Evolutionary conservation across 176 grass and related monocot genomes (phyloP).

Genomic region (Lolium rigidum): DNA sequence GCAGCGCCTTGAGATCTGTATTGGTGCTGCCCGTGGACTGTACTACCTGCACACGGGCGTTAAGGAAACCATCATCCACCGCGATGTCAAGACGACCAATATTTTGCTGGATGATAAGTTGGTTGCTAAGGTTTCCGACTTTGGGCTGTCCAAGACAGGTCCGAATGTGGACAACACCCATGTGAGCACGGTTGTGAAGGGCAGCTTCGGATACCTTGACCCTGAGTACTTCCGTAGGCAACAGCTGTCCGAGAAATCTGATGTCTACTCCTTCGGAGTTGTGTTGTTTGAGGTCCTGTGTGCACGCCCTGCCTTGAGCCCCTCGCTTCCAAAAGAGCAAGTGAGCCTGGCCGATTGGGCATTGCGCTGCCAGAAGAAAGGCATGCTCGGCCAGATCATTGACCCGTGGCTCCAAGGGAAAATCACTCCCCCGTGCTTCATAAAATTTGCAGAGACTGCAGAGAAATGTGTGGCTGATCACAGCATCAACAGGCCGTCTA

Average conservation of each 20-base stretch:
- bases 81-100: constrained; percentile 79
- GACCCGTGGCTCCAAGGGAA: constrained; percentile 60
- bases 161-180: constrained; percentile 57
- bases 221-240: constrained; percentile 71
- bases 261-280: constrained; percentile 83
- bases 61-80: constrained; percentile 70
- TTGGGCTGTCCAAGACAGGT: constrained; percentile 65
- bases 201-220: constrained; percentile 76
- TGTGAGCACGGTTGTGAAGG: constrained; percentile 77
- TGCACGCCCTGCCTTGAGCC: constrained; percentile 54
- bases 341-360: constrained; percentile 81
- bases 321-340: constrained; percentile 57
- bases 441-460: constrained; percentile 63
- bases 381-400: constrained; percentile 61
- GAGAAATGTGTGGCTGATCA: constrained; percentile 63
- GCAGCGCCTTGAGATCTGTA: constrained; percentile 71
- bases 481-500: constrained; percentile 60
- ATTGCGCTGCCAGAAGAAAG: constrained; percentile 58
- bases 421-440: constrained; percentile 63
- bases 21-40: constrained; percentile 62
- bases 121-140: constrained; percentile 77
- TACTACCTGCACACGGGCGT: constrained; percentile 80
- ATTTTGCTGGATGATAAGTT: constrained; percentile 77
- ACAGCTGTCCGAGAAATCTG: constrained; percentile 73
- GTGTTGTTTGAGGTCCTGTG: constrained; percentile 76